Conservation (phyloP, 2,329 filamentous ascomycete genomes). For the Neofusicoccum parvum region DNA sequence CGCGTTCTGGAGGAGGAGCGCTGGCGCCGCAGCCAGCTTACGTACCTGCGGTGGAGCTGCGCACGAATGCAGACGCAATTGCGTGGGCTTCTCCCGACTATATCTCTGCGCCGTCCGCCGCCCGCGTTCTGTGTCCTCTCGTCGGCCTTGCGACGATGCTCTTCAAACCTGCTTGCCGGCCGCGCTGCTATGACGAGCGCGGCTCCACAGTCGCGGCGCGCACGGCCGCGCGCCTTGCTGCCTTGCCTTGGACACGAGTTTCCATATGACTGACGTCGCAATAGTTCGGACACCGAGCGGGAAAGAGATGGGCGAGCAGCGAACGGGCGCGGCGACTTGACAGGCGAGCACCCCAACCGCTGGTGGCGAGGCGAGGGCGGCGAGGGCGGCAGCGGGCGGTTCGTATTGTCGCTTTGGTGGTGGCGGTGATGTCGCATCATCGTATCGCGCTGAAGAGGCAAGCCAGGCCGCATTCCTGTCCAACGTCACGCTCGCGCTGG, state of each 20-base stretch:
- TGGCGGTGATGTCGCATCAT: slow-evolving; percentile 4
- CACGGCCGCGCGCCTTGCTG: background rate
- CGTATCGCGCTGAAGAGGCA: background rate
- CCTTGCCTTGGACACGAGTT: background rate
- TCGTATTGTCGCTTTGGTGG: slow-evolving; percentile 8
- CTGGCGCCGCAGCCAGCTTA: slow-evolving; percentile 12
- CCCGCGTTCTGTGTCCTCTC: background rate
- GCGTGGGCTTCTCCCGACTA: background rate
- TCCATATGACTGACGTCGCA: slow-evolving; percentile 1
- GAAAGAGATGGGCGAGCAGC: background rate
- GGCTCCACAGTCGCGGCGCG: background rate
- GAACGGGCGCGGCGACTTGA: too few relatives aligned
- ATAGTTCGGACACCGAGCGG: background rate
- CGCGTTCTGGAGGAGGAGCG: background rate
- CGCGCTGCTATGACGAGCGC: background rate
- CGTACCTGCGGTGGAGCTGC: slow-evolving; percentile 8
- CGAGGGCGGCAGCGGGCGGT: background rate
- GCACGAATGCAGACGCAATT: background rate
- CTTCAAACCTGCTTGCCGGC: background rate
- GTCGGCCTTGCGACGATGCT: background rate
- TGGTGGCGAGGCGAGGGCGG: too few relatives aligned
- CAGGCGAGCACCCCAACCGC: too few relatives aligned
- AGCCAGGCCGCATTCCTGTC: background rate
- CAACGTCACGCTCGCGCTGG: background rate
- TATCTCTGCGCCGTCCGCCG: background rate